Evolutionary conservation across 1,139 yeast species (phyloP), one percentile per base, ranked within the genome.

Genomic region (Entelexis paramagnoliae): DNA sequence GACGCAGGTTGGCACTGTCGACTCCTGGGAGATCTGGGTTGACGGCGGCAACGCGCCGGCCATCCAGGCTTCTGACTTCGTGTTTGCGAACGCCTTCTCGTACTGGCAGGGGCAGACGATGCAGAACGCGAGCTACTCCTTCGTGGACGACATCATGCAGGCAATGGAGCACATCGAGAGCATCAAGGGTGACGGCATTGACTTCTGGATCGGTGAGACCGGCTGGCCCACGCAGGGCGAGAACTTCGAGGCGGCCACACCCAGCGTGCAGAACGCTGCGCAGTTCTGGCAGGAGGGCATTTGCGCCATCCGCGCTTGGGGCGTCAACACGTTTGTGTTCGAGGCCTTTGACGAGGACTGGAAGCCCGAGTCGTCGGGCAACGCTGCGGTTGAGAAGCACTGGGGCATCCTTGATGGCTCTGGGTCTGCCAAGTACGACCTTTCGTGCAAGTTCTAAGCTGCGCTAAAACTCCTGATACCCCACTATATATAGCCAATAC

Each of bases 171-270:
- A 76, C 56, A 79, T 89, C 65, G 95, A 88, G 75, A 73, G 87
- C 61, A 71, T 79, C 60, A 89, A 89, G 76, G 95, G 95, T 57
- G 82, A 89, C 56, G 88, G 86, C 69, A 76, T 88, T 62, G 76
- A 78, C 55, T 87, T 89, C 75, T 88, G 91, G 88, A 91, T 89
- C 64, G 97, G 97, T 67, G 97, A 91, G 76, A 91, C 97, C 60
- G 98, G 97, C 62, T 89, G 96, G 96, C 95, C 97, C 66, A 79
- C 95, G 44, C 80, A 75, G 13, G 98, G 98, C 68, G 80, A 87
- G 59, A 71, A 74, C 67, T 88, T 71, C 63, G 68, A 80, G 65
- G 55, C 29, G 26, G 54, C 70, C 28, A 58, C 52, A 10, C 96
- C 97, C 63, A 68, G 81, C 63, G 75, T 79, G 54, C 74, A 68